Base-by-base conservation (phyloP, 75 land plant genomes). In the Selaginella moellendorffii region DNA sequence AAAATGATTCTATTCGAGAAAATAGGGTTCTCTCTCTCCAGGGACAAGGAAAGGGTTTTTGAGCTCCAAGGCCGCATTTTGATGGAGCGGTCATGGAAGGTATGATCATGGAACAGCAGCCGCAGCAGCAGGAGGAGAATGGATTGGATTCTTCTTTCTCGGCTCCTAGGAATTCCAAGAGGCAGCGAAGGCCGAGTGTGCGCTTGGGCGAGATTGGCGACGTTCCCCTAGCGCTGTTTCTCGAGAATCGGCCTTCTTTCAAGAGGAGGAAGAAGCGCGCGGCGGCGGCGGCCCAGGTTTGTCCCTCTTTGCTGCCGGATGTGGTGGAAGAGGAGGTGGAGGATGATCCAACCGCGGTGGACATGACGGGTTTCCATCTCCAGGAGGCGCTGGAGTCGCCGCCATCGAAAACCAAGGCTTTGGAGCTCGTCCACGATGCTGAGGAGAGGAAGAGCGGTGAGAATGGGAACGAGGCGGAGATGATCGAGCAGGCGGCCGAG, bases 141-240 rank as follows among this genome's bases (percentile, higher is more conserved):
- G n/a, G n/a, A n/a, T n/a, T n/a, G n/a, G n/a, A n/a, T n/a, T n/a
- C n/a, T n/a, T n/a, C n/a, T n/a, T n/a, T n/a, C n/a, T n/a, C n/a
- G n/a, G n/a, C n/a, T n/a, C n/a, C n/a, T n/a, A n/a, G n/a, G n/a
- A n/a, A n/a, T n/a, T 60, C 62, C 36, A 36, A 36, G 46, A 5
- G 46, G 10, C 46, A 36, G 46, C 5, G 46, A 14, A 5, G 46
- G 14, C 46, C 46, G 5, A 36, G 46, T 14, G 46, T 36, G 46
- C 46, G 46, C 46, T 14, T 36, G 46, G 46, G 46, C 46, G 46
- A 36, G 46, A 36, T 36, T 36, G 46, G 46, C 10, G 65, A 63
- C 27, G 17, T 19, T 9, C 29, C 31, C 18, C 65, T 63, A 1
- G 65, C 65, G 1, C 28, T 28, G 12, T 28, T 63, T 1, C 30